A percentile compares a stretch with the other conserved stretches of the same genome.
Evolutionary conservation across 2,329 filamentous ascomycete species (phyloP).

Genomic region (Zymoseptoria brevis): DNA sequence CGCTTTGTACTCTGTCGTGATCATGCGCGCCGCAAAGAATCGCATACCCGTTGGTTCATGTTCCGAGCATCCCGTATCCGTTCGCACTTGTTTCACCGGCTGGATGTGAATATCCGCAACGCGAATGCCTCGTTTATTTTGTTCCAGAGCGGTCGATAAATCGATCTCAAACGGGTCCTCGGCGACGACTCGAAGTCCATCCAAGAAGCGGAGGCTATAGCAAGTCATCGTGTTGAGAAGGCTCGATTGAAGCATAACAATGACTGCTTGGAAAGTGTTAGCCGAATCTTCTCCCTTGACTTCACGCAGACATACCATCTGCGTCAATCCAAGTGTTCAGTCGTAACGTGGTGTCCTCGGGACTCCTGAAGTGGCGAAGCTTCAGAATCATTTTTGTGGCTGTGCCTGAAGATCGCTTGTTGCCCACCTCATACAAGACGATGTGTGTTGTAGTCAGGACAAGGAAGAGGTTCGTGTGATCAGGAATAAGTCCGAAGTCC

Average conservation of each 20-base stretch:
- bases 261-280: not conserved
- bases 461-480: conserved; percentile 45
- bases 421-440: conserved; percentile 28
- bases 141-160: not conserved
- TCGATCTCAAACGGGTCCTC: not conserved
- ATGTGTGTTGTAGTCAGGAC: conserved; percentile 51
- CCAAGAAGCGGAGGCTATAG: not conserved
- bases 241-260: not conserved
- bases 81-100: not conserved
- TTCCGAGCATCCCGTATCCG: not conserved
- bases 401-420: not conserved
- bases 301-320: conserved; percentile 31
- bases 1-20: not conserved
- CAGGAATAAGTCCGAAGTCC: conserved; percentile 45
- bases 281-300: conserved; percentile 15
- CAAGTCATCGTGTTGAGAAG: not conserved
- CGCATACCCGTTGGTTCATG: not conserved
- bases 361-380: conserved; percentile 48
- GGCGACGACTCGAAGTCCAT: not conserved
- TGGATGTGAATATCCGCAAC: not conserved
- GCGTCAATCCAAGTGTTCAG: conserved; percentile 25
- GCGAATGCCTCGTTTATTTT: not conserved
- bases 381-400: conserved; percentile 30
- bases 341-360: conserved; percentile 45
- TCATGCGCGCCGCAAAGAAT: not conserved